phyloP scores from a whole-genome alignment of 2,329 filamentous ascomycete genomes.

The Claviceps digitariae region DNA sequence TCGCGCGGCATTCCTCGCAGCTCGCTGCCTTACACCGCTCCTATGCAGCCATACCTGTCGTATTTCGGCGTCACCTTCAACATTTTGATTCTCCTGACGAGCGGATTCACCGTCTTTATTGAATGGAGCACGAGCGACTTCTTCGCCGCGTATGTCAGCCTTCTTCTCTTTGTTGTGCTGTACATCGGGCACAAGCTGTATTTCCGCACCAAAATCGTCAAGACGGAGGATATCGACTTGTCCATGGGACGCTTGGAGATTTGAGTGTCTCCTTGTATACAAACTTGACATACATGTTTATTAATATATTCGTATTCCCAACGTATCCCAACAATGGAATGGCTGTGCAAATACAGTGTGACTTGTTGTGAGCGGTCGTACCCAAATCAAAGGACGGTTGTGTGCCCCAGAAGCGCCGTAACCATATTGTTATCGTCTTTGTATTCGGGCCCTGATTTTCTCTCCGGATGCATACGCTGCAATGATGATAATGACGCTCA shows the following conservation, averaged over 20 bases:
- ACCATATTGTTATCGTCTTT: too few species aligned
- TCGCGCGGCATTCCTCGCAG: slow-evolving; percentile 43
- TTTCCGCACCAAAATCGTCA: slow-evolving; percentile 25
- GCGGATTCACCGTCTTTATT: slow-evolving; percentile 57
- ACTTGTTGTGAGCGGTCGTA: too few species aligned
- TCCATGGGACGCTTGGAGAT: slow-evolving; percentile 5
- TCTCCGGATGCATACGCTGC: too few species aligned
- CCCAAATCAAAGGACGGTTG: too few species aligned
- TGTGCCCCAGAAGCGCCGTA: too few species aligned
- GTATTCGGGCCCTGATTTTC: too few species aligned
- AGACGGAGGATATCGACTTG: slow-evolving; percentile 23
- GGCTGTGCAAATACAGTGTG: too few species aligned
- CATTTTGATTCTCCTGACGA: slow-evolving; percentile 49
- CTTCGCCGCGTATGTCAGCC: slow-evolving; percentile 49
- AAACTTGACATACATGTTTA: too few species aligned
- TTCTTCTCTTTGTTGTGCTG: slow-evolving; percentile 48
- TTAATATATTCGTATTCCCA: background rate
- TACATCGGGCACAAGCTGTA: slow-evolving; percentile 47
- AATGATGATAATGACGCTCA: too few species aligned
- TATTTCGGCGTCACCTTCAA: slow-evolving; percentile 55
- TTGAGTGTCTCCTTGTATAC: background rate
- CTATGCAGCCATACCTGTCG: slow-evolving; percentile 49
- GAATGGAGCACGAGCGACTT: slow-evolving; percentile 46
- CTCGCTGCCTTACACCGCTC: slow-evolving; percentile 45
- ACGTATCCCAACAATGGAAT: too few species aligned